A percentile compares a stretch with the other conserved stretches of the same genome.
These are phyloP conservation scores for Anastatica hierochuntica DNA, from an alignment of 345 rosid genomes.

Conservation along the genomic window DNA sequence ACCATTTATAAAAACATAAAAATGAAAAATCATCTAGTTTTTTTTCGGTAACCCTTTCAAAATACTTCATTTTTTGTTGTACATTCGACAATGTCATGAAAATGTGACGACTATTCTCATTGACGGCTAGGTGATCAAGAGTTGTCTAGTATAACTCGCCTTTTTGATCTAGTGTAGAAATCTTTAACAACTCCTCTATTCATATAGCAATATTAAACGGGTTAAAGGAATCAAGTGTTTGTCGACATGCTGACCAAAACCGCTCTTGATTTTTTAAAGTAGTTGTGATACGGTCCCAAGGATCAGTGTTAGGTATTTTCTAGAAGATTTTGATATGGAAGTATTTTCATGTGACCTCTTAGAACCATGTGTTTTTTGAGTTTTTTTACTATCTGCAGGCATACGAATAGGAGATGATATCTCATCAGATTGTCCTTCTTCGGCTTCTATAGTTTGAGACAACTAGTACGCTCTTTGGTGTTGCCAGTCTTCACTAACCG, in stretches of 20 bases:
- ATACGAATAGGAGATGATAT: not conserved
- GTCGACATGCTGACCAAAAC: not conserved
- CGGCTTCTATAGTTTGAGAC: not conserved
- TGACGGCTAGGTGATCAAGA: not conserved
- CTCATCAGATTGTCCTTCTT: not conserved
- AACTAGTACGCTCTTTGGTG: not conserved
- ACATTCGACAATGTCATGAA: not conserved
- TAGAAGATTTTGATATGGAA: not conserved
- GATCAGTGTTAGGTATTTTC: not conserved
- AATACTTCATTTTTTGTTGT: not conserved
- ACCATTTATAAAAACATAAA: too few species aligned
- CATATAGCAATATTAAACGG: not conserved
- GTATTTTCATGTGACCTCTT: not conserved
- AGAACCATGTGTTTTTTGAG: not conserved
- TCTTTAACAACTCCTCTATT: not conserved
- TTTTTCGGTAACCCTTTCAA: not conserved
- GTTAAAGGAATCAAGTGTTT: not conserved
- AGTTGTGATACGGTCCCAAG: not conserved
- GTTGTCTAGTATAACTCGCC: not conserved
- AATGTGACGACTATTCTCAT: not conserved
- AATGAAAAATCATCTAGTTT: not conserved
- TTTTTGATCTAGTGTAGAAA: not conserved
- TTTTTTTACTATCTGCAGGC: not conserved
- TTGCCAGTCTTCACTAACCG: not conserved
- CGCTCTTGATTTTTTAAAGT: not conserved